A percentile compares a stretch with the other conserved stretches of the same genome.
Conservation (phyloP, 2,329 filamentous ascomycete species). For the Elsinoe australis region DNA sequence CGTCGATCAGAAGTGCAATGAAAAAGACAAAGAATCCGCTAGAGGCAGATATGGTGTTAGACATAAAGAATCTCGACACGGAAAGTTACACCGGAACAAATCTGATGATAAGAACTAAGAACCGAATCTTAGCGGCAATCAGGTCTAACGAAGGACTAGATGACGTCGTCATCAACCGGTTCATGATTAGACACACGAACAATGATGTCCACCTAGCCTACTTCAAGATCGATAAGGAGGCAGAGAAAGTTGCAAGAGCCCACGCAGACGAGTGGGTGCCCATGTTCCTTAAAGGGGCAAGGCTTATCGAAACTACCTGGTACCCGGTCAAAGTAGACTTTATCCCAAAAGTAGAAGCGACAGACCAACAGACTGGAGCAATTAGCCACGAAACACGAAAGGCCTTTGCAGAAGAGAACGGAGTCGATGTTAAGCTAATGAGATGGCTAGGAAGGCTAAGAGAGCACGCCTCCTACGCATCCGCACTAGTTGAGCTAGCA, state of each 20-base stretch:
- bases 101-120: neutral
- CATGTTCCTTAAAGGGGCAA: constrained; percentile 14
- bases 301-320: constrained; percentile 1
- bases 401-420: constrained; percentile 9
- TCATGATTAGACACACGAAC: constrained; percentile 15
- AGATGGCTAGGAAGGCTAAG: constrained; percentile 9
- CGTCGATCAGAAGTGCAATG: constrained; percentile 7
- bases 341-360: neutral
- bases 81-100: neutral
- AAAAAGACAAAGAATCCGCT: neutral
- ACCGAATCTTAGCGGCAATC: neutral
- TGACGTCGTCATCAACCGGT: neutral
- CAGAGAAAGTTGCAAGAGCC: constrained; percentile 1
- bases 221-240: constrained; percentile 10
- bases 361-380: neutral
- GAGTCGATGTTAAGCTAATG: constrained; percentile 4
- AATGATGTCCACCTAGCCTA: constrained; percentile 14
- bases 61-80: constrained; percentile 3
- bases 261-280: constrained; percentile 8
- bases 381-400: neutral
- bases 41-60: constrained; percentile 10
- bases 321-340: constrained; percentile 13
- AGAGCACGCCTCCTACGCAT: constrained; percentile 9
- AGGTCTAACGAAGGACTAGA: constrained; percentile 14
- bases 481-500: neutral